A percentile compares a stretch with the other conserved stretches of the same genome.
These are phyloP conservation scores for Houttuynia cordata DNA, from an alignment of 164 flowering plant species.

Conservation along the genomic window DNA sequence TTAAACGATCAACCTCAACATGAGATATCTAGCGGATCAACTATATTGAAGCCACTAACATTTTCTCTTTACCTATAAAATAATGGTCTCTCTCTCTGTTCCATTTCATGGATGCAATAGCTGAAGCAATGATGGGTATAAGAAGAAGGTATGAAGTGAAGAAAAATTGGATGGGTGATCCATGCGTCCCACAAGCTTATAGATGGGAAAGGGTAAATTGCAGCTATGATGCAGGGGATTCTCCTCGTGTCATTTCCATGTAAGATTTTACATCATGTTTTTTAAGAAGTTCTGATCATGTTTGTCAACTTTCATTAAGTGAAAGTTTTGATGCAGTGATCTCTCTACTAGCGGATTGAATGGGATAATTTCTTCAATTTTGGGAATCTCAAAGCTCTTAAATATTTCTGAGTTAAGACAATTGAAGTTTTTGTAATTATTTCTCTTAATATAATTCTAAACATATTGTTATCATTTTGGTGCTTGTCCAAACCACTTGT, in stretches of 20 bases:
- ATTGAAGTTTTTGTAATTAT: no score
- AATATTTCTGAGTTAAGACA: background rate
- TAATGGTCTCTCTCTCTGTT: no score
- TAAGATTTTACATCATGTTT: background rate
- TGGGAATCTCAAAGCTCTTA: background rate
- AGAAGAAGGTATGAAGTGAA: background rate
- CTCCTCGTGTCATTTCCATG: background rate
- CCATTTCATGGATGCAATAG: background rate
- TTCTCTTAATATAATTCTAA: no score
- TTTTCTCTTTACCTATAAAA: no score
- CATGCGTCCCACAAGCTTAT: background rate
- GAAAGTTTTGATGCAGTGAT: background rate
- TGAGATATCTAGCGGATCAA: no score
- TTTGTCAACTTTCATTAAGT: background rate
- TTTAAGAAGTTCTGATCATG: background rate
- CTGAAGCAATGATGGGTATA: background rate
- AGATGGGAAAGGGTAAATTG: background rate
- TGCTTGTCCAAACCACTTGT: no score
- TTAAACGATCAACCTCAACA: no score
- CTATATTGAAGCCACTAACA: no score
- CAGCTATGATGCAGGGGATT: background rate
- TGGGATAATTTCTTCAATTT: background rate
- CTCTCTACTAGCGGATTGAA: background rate
- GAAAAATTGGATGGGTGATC: background rate
- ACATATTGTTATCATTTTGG: no score